A percentile compares a stretch with the other conserved stretches of the same genome.
phyloP scores from a whole-genome alignment of 345 rosid species.

The Moricandia arvensis region DNA sequence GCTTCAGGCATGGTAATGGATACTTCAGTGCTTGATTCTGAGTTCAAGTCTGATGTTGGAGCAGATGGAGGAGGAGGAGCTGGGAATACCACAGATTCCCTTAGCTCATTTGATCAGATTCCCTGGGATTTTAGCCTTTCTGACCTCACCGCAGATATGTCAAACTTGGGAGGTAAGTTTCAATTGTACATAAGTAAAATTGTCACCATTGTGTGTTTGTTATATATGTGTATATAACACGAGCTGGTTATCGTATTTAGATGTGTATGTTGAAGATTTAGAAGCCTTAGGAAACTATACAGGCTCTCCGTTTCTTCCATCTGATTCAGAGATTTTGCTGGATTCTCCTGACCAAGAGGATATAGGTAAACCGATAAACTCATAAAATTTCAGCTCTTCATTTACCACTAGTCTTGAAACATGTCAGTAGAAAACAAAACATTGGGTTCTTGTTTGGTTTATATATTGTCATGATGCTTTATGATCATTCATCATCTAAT shows the following conservation, averaged over 20 bases:
- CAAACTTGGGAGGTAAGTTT: slow-evolving; percentile 71
- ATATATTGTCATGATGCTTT: not conserved
- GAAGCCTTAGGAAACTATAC: slow-evolving; percentile 90
- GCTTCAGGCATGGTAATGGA: slow-evolving; percentile 91
- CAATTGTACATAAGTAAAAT: not conserved
- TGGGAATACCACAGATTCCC: slow-evolving; percentile 68
- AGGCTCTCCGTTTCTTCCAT: slow-evolving; percentile 93
- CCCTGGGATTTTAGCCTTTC: slow-evolving; percentile 92
- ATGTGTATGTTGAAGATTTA: slow-evolving; percentile 58
- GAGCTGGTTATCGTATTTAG: slow-evolving; percentile 27
- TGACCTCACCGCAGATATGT: slow-evolving; percentile 82
- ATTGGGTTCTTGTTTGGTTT: not conserved
- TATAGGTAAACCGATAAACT: slow-evolving; percentile 55
- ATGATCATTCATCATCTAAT: not conserved
- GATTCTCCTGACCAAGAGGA: slow-evolving; percentile 92
- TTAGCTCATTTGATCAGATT: slow-evolving; percentile 86
- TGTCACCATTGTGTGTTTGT: not conserved
- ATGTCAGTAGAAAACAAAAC: not conserved
- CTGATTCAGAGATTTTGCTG: slow-evolving; percentile 91
- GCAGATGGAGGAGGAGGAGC: slow-evolving; percentile 52
- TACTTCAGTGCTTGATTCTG: slow-evolving; percentile 73
- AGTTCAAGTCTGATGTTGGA: slow-evolving; percentile 87
- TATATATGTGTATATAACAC: not conserved
- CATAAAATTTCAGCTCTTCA: not conserved
- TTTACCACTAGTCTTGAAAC: not conserved